These are phyloP conservation scores for Blastobotrys capitulatus DNA, from an alignment of 1,139 yeast species.

Conservation along the genomic window DNA sequence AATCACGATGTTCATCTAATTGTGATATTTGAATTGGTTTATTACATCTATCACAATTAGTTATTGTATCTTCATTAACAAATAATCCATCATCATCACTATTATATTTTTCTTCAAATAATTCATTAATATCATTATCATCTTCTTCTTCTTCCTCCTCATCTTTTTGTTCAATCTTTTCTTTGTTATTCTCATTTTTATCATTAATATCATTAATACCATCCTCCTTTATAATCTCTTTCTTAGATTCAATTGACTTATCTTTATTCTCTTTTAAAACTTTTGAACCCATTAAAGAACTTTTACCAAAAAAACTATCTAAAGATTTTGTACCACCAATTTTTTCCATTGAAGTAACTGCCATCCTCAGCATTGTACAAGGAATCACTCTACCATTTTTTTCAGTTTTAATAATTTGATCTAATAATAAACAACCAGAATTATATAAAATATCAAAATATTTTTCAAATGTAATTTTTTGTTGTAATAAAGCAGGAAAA, in stretches of 20 bases:
- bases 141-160: background rate
- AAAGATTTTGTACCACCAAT: slow-evolving; percentile 9
- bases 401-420: slow-evolving; percentile 2
- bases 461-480: slow-evolving; percentile 16
- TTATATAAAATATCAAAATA: slow-evolving; percentile 23
- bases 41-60: slow-evolving; percentile 29
- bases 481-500: slow-evolving; percentile 11
- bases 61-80: slow-evolving; percentile 13
- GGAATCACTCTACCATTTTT: slow-evolving; percentile 9
- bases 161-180: background rate
- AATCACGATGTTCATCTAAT: slow-evolving; percentile 35
- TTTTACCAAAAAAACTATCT: slow-evolving; percentile 12
- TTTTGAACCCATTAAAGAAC: background rate
- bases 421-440: slow-evolving; percentile 26
- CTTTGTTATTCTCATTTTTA: background rate
- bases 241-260: no score
- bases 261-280: no score
- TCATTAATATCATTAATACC: no score
- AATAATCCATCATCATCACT: slow-evolving; percentile 20
- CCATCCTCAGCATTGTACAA: slow-evolving; percentile 12
- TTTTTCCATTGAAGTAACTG: slow-evolving; percentile 11
- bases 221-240: no score
- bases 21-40: slow-evolving; percentile 12
- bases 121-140: slow-evolving; percentile 12
- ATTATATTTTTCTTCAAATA: no score